Evolutionary conservation across 2,329 filamentous ascomycete genomes (phyloP), one percentile per base, ranked within the genome.

Genomic region (Monilinia polystroma): DNA sequence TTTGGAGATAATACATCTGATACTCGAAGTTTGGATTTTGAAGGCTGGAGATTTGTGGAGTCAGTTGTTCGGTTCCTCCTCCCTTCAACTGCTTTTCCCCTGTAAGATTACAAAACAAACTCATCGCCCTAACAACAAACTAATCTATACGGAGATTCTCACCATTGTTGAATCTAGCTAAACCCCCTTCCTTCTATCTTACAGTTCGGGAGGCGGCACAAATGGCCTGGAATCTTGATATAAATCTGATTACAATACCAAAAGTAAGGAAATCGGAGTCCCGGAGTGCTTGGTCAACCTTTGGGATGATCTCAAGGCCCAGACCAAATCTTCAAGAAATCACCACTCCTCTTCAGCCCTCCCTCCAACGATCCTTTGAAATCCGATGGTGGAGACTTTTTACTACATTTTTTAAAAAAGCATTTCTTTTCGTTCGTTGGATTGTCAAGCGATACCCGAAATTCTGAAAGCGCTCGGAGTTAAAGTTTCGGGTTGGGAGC

Each of bases 221-320:
- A 35, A 35, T 5, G 32, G 32, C 32, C 32, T 35, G 32, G 32
- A 35, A 35, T 5, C 32, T 35, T 35, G 32, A 35, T 3, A 11
- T 8, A 51, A 51, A 23, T 23, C 10, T 51, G 20, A 47, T 7
- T 20, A 26, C 10, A 18, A 26, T 51, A 51, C 29, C 58, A 38
- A 51, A 49, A 32, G 38, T 20, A 38, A 62, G 8, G 10, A 51
- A 8, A 11, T 51, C 58, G 29, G 32, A 62, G 58, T 38, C n/a
- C 32, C 58, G 58, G 58, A 52, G 45, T 62, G 45, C 58, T 62
- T 29, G 32, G 45, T 18, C 58, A 62, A 41, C 29, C 12, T 47
- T 51, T 51, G 58, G 29, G 58, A 51, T 51, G 45, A 62, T 51
- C 58, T 62, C n/a, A 10, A 51, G 45, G 58, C n/a, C 45, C 47